These are phyloP conservation scores for Kodamaea hsintzibuensis DNA, from an alignment of 805 yeast genomes.

Conservation along the genomic window DNA sequence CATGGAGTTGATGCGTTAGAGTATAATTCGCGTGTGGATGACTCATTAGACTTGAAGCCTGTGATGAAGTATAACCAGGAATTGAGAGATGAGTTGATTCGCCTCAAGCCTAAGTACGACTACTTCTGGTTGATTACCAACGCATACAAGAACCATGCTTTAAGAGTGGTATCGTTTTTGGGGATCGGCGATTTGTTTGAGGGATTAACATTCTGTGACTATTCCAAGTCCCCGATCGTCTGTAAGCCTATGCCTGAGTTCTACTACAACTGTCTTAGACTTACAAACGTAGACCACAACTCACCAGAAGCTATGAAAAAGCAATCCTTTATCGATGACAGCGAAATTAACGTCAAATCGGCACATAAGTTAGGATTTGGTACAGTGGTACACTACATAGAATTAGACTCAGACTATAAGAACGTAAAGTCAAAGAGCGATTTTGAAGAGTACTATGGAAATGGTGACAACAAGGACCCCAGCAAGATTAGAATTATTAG, in stretches of 20 bases:
- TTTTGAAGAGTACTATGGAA: constrained; percentile 35
- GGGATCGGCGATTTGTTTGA: constrained; percentile 94
- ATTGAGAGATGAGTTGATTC: constrained; percentile 53
- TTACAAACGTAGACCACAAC: constrained; percentile 54
- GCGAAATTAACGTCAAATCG: constrained; percentile 73
- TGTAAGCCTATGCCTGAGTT: constrained; percentile 87
- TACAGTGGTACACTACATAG: constrained; percentile 71
- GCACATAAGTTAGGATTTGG: constrained; percentile 75
- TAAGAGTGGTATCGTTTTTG: constrained; percentile 72
- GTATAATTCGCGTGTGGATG: constrained; percentile 88
- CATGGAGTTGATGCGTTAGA: constrained; percentile 83
- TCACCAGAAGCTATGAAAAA: constrained; percentile 43
- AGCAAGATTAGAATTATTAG: constrained; percentile 51
- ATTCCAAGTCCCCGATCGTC: constrained; percentile 62
- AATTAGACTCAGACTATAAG: constrained; percentile 56
- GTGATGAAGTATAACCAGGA: constrained; percentile 65
- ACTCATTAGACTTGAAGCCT: constrained; percentile 80
- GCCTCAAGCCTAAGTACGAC: constrained; percentile 44
- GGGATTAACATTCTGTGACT: constrained; percentile 92
- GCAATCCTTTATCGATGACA: constrained; percentile 81
- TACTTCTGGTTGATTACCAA: constrained; percentile 92
- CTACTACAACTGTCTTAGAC: constrained; percentile 62
- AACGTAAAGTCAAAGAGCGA: constrained; percentile 29
- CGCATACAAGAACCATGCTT: constrained; percentile 89
- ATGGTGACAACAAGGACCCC: constrained; percentile 27